Evolutionary conservation across 2,329 filamentous ascomycete genomes (phyloP).

Genomic region (Nectriaceae sp.): DNA sequence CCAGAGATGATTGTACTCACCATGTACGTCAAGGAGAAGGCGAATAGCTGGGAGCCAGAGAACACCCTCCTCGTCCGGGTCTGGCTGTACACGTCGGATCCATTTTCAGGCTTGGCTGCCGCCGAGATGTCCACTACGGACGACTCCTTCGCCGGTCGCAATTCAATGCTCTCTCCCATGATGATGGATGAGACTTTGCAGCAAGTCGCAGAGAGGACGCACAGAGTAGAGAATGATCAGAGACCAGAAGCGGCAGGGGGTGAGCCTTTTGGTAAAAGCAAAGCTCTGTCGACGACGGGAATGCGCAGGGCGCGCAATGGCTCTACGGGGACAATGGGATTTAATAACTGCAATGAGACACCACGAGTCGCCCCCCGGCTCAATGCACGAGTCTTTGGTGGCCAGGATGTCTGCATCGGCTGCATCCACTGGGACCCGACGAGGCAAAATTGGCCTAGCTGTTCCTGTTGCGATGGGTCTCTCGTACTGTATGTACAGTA

Average conservation of each 20-base stretch:
- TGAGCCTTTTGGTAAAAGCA: too few species aligned
- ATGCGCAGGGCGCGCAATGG: neutral
- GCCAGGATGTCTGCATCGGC: neutral
- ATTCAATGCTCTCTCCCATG: constrained; percentile 14
- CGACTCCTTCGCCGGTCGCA: constrained; percentile 14
- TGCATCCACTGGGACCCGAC: neutral
- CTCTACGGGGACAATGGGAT: neutral
- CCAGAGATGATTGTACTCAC: too few species aligned
- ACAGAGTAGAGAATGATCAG: neutral
- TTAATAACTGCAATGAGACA: neutral
- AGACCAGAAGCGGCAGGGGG: neutral
- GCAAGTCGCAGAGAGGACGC: neutral
- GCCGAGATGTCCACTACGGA: constrained; percentile 17
- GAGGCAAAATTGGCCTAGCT: neutral
- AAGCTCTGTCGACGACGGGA: neutral
- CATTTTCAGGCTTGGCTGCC: constrained; percentile 10
- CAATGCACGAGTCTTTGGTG: too few species aligned
- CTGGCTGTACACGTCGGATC: constrained; percentile 18
- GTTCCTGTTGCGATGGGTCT: too few species aligned
- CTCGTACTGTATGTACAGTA: too few species aligned
- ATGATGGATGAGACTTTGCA: neutral
- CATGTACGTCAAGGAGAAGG: constrained; percentile 28
- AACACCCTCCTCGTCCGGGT: constrained; percentile 25
- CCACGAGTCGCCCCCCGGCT: too few species aligned
- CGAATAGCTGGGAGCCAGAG: constrained; percentile 26